phyloP scores from a whole-genome alignment of 495 filamentous ascomycete species.

The Lophium mytilinum region DNA sequence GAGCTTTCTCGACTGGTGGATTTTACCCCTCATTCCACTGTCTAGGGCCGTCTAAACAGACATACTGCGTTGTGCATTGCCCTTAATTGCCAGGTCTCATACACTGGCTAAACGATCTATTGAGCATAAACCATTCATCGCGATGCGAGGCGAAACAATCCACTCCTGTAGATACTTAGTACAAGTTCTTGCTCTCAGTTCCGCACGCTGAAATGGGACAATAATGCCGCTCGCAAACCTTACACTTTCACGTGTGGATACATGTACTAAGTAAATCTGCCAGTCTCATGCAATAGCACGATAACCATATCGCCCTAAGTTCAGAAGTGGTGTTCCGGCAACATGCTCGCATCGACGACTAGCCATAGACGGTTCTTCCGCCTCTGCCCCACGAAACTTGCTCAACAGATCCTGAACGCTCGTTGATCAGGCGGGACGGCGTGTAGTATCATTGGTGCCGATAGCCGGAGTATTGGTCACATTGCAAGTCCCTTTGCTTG shows the following conservation, averaged over 20 bases:
- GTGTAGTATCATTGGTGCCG: background rate
- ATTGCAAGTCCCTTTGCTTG: background rate
- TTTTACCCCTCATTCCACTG: background rate
- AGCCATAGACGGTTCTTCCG: background rate
- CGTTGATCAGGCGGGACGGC: background rate
- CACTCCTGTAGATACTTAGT: too few species aligned
- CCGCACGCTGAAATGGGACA: background rate
- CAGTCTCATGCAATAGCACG: background rate
- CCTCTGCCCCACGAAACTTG: conserved; percentile 17
- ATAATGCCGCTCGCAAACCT: background rate
- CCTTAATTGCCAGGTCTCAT: background rate
- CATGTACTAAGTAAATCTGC: background rate
- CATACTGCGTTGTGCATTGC: background rate
- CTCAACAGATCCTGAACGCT: conserved; percentile 13
- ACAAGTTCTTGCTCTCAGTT: too few species aligned
- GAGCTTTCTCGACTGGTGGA: background rate
- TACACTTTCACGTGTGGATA: background rate
- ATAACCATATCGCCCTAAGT: background rate
- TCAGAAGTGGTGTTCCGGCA: background rate
- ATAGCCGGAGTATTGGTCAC: background rate
- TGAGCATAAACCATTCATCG: background rate
- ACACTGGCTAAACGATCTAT: background rate
- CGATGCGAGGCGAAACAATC: too few species aligned
- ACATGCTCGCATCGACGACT: background rate
- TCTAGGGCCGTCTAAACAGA: background rate